Evolutionary conservation across 2,329 filamentous ascomycete species (phyloP), one percentile per base, ranked within the genome.

Genomic region (Amphichorda felina): DNA sequence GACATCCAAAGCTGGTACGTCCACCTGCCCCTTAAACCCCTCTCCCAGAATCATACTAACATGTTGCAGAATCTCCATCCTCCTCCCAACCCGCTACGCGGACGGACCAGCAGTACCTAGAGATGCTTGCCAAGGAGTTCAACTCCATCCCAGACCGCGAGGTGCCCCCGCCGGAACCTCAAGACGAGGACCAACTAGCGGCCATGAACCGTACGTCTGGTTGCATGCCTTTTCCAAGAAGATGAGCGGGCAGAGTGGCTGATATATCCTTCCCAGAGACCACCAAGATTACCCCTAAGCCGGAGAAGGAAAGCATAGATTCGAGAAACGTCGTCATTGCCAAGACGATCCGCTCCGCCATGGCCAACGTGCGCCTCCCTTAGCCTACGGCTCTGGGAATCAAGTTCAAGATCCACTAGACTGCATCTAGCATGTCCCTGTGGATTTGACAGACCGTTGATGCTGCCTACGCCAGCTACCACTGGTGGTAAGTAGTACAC

Each of bases 281-380:
- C 8, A 14, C 16, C 5, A 35, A 16, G 13, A 28, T 29, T 14
- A 19, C 34, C 8, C 6, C 34, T 11, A 21, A 22, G n/a, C 25
- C 34, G 8, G 16, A 36, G 13, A 16, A 19, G 19, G 25, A 39
- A 10, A 34, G 37, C 35, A 19, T 17, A 26, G n/a, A 21, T 19
- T 9, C 44, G 3, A 55, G 47, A 4, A 55, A 56, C 36, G 46
- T 50, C 10, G 46, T 49, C 44, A 52, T 57, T 36, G 47, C 49
- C 24, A 48, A 43, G 27, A 55, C 54, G 8, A 42, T 40, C 26
- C 40, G 38, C 11, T 26, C 35, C 5, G 40, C 40, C 19, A 33
- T 42, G 24, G 34, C 36, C n/a, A 37, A 38, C 33, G 34, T 41
- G 34, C 27, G 21, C 21, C 21, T 24, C 21, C 10, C 6, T 6